A percentile compares a stretch with the other conserved stretches of the same genome.
Evolutionary conservation across 2,329 filamentous ascomycete genomes (phyloP).

Genomic region (Dryadomyces sulphureus): DNA sequence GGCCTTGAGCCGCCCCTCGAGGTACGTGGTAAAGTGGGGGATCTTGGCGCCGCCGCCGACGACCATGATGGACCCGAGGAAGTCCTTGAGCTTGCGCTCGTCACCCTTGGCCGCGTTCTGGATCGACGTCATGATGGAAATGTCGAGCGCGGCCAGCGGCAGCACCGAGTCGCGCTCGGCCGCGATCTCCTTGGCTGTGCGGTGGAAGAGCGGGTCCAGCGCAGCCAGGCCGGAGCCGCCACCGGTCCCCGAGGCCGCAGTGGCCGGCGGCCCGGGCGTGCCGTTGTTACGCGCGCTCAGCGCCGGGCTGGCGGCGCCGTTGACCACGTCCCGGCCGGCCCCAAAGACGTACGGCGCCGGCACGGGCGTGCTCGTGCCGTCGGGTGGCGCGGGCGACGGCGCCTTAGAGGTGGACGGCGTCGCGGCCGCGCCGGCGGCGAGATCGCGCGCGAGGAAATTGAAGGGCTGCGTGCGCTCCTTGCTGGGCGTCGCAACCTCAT

Average conservation of each 20-base stretch:
- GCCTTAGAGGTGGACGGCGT: slow-evolving; percentile 78
- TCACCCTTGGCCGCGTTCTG: slow-evolving; percentile 75
- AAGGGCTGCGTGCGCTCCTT: slow-evolving; percentile 53
- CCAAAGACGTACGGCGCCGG: slow-evolving; percentile 43
- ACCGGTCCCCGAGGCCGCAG: background rate
- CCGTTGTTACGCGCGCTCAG: slow-evolving; percentile 32
- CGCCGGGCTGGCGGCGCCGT: slow-evolving; percentile 34
- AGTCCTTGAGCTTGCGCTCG: slow-evolving; percentile 84
- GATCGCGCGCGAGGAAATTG: slow-evolving; percentile 53
- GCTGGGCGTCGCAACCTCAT: slow-evolving; percentile 40
- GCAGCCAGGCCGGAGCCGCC: background rate
- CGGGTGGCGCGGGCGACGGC: slow-evolving; percentile 73
- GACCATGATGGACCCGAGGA: slow-evolving; percentile 80
- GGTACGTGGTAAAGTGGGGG: slow-evolving; percentile 61
- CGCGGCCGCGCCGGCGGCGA: slow-evolving; percentile 44
- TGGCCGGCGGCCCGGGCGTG: slow-evolving; percentile 10
- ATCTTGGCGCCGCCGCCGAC: slow-evolving; percentile 75
- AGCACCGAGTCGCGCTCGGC: slow-evolving; percentile 66
- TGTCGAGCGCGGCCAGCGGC: slow-evolving; percentile 70
- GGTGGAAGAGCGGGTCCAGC: slow-evolving; percentile 20
- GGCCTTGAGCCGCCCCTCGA: slow-evolving; percentile 69
- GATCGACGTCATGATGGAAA: slow-evolving; percentile 80
- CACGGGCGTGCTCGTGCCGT: slow-evolving; percentile 54
- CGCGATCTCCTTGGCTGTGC: slow-evolving; percentile 39
- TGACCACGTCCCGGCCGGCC: slow-evolving; percentile 23